Percentiles rank a stretch among this genome's conserved stretches.
Evolutionary conservation across 805 yeast species (phyloP).

Genomic region (Hanseniaspora thailandica): DNA sequence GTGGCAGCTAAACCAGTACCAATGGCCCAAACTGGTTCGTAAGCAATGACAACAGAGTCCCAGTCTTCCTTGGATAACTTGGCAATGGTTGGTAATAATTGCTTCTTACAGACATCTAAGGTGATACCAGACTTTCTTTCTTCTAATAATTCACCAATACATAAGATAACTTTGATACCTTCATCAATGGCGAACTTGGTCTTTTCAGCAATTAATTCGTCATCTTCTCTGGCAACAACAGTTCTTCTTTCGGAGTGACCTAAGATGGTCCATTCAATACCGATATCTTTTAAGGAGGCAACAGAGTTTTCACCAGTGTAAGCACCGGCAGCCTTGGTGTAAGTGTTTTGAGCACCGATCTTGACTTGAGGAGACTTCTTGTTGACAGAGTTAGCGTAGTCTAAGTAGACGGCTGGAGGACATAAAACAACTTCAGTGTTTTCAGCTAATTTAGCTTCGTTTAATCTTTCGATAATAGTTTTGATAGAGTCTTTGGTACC

Average conservation of each 20-base stretch:
- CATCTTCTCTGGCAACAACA: slow-evolving; percentile 67
- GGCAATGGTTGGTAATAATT: slow-evolving; percentile 77
- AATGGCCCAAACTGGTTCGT: slow-evolving; percentile 99
- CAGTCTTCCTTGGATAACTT: slow-evolving; percentile 44
- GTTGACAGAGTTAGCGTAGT: slow-evolving; percentile 57
- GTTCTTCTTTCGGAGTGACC: slow-evolving; percentile 99
- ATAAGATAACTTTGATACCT: slow-evolving; percentile 83
- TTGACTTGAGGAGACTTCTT: slow-evolving; percentile 56
- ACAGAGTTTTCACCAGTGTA: slow-evolving; percentile 96
- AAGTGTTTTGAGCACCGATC: slow-evolving; percentile 86
- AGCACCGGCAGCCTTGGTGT: slow-evolving; percentile 83
- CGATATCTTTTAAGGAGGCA: slow-evolving; percentile 75
- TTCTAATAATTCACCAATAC: slow-evolving; percentile 95
- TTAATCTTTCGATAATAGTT: slow-evolving; percentile 71
- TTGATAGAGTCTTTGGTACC: slow-evolving; percentile 81
- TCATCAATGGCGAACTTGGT: slow-evolving; percentile 83
- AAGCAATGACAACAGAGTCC: slow-evolving; percentile 92
- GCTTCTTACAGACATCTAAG: slow-evolving; percentile 75
- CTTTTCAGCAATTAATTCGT: slow-evolving; percentile 85
- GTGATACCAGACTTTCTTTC: slow-evolving; percentile 87
- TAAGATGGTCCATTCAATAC: slow-evolving; percentile 85
- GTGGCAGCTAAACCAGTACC: slow-evolving; percentile 99
- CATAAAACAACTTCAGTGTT: slow-evolving; percentile 87
- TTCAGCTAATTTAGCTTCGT: slow-evolving; percentile 60
- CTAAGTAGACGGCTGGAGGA: slow-evolving; percentile 90